These are phyloP conservation scores for Colletotrichum graminicola DNA, from an alignment of 2,329 filamentous ascomycete genomes.

Conservation along the genomic window DNA sequence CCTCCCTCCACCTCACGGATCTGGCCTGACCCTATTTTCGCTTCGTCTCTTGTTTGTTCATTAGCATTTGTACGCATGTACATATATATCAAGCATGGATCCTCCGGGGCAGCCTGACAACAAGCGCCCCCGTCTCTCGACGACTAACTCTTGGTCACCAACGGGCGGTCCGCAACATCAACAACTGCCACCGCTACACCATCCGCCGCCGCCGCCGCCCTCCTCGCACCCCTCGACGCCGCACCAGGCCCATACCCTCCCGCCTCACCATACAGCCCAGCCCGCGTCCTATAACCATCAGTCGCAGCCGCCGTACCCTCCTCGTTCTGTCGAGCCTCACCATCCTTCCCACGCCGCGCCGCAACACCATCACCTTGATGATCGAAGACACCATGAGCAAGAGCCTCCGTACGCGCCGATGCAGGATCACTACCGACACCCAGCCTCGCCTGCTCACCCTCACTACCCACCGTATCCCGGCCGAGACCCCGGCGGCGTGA, in stretches of 20 bases:
- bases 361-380: conserved; percentile 51
- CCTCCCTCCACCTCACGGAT: conserved; percentile 33
- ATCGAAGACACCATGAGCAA: conserved; percentile 69
- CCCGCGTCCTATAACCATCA: conserved; percentile 53
- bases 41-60: conserved; percentile 43
- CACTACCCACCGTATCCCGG: conserved; percentile 59
- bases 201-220: conserved; percentile 57
- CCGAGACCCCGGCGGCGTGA: conserved; percentile 66
- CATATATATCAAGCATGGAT: conserved; percentile 69
- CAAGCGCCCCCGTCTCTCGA: conserved; percentile 70
- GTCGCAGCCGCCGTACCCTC: conserved; percentile 45
- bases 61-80: conserved; percentile 51
- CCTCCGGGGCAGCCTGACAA: conserved; percentile 67
- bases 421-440: conserved; percentile 65
- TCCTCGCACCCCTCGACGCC: conserved; percentile 50
- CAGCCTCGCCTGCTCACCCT: conserved; percentile 60
- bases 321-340: conserved; percentile 55
- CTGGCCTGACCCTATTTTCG: conserved; percentile 44
- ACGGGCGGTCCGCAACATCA: conserved; percentile 57
- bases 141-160: conserved; percentile 58
- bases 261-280: conserved; percentile 54
- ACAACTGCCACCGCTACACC: conserved; percentile 61
- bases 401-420: conserved; percentile 64
- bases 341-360: conserved; percentile 50
- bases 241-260: conserved; percentile 48